Base-by-base conservation (phyloP, 345 rosid species). In the Boechera divaricarpa region DNA sequence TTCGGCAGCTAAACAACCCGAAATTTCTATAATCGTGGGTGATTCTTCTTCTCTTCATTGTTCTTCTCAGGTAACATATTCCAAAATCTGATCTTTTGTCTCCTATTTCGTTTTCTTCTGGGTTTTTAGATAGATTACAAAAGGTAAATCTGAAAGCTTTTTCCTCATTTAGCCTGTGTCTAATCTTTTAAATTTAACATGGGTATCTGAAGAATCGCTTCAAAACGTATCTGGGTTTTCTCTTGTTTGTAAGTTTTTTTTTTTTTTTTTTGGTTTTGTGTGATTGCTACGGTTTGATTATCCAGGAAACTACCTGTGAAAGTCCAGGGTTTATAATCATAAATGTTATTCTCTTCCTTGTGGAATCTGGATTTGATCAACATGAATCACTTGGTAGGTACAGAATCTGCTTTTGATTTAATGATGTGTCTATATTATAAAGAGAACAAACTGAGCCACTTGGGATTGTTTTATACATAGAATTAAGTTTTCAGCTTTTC, bases 61-160 rank as follows among this genome's bases (percentile, higher is more conserved):
- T 35, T 59, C 70, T 71, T 36, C 72, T 72, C 81, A 78, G 81
- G 81, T 78, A 18, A 6, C 24, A 24, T 36, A 47, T 71, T 39
- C 57, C 32, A 1, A 18, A 33, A 32, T 36, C 70, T 21, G 5
- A 44, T 32, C 48, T 65, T 26, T 54, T 21, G 41, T 60, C 54
- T 29, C 53, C 21, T 9, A 45, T 12, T 35, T 72, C 42, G 1
- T 18, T 47, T 33, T 31, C 24, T 36, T 49, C 67, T 42, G 76
- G 42, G 31, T 52, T 51, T 42, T 4, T 51, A n/a, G 28, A 33
- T 72, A 5, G 42, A 72, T 78, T 52, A 11, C 44, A 5, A 35
- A 38, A 65, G 63, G 56, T 72, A 39, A 77, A 64, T 78, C 24
- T 58, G 12, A 29, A 15, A 58, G n/a, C 67, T 36, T 70, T 60